phyloP scores from a whole-genome alignment of 352 stramenopile species.

The Phytopythium oedochilum region DNA sequence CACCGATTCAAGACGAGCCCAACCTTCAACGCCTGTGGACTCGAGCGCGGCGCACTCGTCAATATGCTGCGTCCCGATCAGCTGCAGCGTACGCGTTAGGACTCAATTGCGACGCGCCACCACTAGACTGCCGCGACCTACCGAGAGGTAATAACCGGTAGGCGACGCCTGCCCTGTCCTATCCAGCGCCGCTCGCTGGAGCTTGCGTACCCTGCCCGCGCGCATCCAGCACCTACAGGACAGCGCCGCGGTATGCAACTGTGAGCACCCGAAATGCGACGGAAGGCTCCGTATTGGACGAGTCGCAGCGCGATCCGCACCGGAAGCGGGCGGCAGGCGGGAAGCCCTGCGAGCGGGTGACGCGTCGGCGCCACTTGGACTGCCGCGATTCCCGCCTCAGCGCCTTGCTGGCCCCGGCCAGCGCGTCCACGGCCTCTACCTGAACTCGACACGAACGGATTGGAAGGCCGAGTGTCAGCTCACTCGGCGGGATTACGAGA shows the following conservation, averaged over 20 bases:
- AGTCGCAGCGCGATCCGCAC: conserved; percentile 8
- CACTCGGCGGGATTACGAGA: neutral
- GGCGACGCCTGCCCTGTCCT: neutral
- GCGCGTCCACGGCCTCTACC: conserved; percentile 26
- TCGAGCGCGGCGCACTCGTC: conserved; percentile 31
- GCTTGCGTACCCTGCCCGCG: conserved; percentile 15
- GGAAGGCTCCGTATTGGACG: no score
- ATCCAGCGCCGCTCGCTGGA: neutral
- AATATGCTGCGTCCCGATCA: conserved; percentile 31
- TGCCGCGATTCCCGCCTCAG: conserved; percentile 13
- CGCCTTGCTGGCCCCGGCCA: conserved; percentile 17
- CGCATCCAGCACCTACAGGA: conserved; percentile 35
- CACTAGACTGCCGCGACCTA: neutral
- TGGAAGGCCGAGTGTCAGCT: neutral
- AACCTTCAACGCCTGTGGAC: conserved; percentile 59
- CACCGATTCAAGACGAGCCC: neutral
- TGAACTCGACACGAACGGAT: no score
- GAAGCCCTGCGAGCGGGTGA: conserved; percentile 21
- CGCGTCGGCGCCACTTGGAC: conserved; percentile 24
- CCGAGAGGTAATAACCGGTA: neutral
- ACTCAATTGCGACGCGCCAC: no score
- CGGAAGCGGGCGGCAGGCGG: conserved; percentile 15
- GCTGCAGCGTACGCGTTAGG: conserved; percentile 21
- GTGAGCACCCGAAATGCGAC: no score
- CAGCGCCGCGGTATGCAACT: neutral